Percentiles rank a stretch among this genome's conserved stretches.
phyloP scores from a whole-genome alignment of 495 filamentous ascomycete genomes.

The Eremomyces bilateralis region DNA sequence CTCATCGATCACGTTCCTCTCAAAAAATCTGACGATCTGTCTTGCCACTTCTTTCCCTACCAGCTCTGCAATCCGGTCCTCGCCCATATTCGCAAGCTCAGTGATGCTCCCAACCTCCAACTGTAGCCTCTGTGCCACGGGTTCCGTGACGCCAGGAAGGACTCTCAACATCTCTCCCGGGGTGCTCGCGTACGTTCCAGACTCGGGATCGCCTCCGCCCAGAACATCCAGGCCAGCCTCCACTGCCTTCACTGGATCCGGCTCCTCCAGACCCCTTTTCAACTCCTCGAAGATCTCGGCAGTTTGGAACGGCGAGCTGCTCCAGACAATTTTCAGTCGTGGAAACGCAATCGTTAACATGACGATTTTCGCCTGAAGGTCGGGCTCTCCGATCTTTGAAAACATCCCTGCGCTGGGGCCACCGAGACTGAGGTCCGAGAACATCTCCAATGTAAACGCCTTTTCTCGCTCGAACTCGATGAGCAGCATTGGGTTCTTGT shows the following conservation, averaged over 20 bases:
- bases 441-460: conserved; percentile 86
- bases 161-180: conserved; percentile 78
- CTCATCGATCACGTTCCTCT: conserved; percentile 49
- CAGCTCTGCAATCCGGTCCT: conserved; percentile 44
- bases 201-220: conserved; percentile 33
- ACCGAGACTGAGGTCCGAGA: conserved; percentile 54
- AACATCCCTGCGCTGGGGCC: conserved; percentile 37
- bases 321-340: conserved; percentile 78
- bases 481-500: conserved; percentile 73
- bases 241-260: conserved; percentile 74
- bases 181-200: conserved; percentile 38
- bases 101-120: conserved; percentile 52
- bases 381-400: conserved; percentile 31
- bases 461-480: conserved; percentile 98
- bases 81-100: conserved; percentile 71
- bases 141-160: conserved; percentile 68
- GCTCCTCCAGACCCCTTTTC: conserved; percentile 72
- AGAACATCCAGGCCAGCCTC: conserved; percentile 51
- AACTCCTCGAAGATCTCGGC: conserved; percentile 90
- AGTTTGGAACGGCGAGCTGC: conserved; percentile 79
- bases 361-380: conserved; percentile 81
- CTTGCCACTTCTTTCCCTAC: conserved; percentile 65
- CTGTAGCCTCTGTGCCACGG: conserved; percentile 47
- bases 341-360: conserved; percentile 87
- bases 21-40: conserved; percentile 67